Evolutionary conservation across 2,329 filamentous ascomycete genomes (phyloP), one percentile per base, ranked within the genome.

Genomic region (Dichotomopilus funicola): DNA sequence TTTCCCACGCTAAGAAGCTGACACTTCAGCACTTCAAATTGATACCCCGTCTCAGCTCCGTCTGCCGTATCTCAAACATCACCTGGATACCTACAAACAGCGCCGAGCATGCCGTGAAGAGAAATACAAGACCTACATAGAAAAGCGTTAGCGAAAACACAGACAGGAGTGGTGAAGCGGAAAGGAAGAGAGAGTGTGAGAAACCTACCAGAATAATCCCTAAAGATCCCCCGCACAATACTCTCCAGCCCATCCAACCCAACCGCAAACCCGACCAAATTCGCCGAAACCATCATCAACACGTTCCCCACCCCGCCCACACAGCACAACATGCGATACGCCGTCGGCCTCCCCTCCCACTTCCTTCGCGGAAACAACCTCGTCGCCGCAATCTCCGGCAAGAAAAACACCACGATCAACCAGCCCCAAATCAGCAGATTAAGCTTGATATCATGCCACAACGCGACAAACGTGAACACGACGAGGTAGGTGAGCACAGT

Each of bases 391-490:
- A 92, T 82, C 74, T 99, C 94, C 0, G 94, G 94, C 6, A 96
- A 70, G 70, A 99, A 89, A 72, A 99, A 99, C 31, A 97, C 74
- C 0, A 95, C 91, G 60, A 99, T 84, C 41, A 99, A 79, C 94
- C 94, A 99, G 34, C 94, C 92, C 94, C 94, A 99, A 70, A 95
- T 87, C 36, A 99, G 79, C 41, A 99, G 77, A 8, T 87, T 83
- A 35, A 97, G 80, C 72, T 95, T 87, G 66, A 99, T 95, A 65
- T 99, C 94, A 72, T 99, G 94, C 94, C 94, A 99, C 34, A 99
- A 77, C 0, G 94, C 95, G 31, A 99, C 94, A 66, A 99, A 99
- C 0, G 91, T 96, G 69, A 99, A 99, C 36, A 96, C 89, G 4
- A 86, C 73, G 2, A 95, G 75, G 68, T 90, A 94, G 55, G 92